Evolutionary conservation across 768 basidiomycete species (phyloP).

Genomic region (Ramaria sp.): DNA sequence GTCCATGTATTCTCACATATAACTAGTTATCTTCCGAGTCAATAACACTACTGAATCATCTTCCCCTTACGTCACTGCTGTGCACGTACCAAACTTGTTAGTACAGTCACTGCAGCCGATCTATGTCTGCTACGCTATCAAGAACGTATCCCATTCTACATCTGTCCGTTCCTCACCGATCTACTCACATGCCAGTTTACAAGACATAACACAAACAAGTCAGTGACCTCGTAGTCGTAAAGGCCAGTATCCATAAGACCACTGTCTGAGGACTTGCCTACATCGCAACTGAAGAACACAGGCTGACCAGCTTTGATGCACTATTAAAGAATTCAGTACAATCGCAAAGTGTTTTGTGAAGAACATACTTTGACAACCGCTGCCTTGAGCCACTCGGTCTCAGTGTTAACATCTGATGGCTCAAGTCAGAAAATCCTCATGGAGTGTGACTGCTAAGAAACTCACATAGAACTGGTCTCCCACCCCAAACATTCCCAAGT

Average conservation of each 20-base stretch:
- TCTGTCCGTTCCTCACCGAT: too few relatives aligned
- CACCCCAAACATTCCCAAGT: slow-evolving; percentile 89
- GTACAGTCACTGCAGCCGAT: too few relatives aligned
- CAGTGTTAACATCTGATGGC: slow-evolving; percentile 75
- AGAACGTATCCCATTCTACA: too few relatives aligned
- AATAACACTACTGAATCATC: too few relatives aligned
- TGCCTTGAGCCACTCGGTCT: slow-evolving; percentile 70
- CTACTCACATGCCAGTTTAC: too few relatives aligned
- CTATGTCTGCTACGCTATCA: too few relatives aligned
- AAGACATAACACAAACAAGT: background rate
- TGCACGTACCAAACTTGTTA: too few relatives aligned
- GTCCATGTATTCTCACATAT: too few relatives aligned
- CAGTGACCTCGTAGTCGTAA: slow-evolving; percentile 66
- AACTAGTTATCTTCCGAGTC: too few relatives aligned
- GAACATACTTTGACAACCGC: slow-evolving; percentile 56
- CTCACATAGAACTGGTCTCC: slow-evolving; percentile 77
- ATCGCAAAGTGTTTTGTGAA: background rate
- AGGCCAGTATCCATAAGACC: slow-evolving; percentile 86
- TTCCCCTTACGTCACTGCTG: too few relatives aligned
- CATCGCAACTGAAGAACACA: slow-evolving; percentile 95
- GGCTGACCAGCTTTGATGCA: slow-evolving; percentile 81
- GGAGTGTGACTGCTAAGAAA: slow-evolving; percentile 6
- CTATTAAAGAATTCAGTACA: slow-evolving; percentile 17
- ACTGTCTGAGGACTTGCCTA: slow-evolving; percentile 73
- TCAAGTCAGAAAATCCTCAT: background rate